Base-by-base conservation (phyloP, 2,329 filamentous ascomycete species). In the Rhinocladiella similis region DNA sequence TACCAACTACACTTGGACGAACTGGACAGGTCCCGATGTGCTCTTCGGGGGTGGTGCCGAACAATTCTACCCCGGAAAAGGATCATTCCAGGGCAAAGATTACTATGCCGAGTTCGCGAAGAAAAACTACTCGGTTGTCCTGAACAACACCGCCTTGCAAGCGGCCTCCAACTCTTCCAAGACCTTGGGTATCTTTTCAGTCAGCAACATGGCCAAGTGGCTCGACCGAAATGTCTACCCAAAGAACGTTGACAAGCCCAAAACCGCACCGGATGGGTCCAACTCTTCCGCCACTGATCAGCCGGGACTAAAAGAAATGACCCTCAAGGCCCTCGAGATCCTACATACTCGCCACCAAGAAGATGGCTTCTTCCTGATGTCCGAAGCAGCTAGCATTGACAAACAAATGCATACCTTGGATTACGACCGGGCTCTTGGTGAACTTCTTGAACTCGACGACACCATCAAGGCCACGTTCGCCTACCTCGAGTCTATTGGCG, bases 361-460 rank as follows among this genome's bases (percentile, higher is more conserved):
- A 56, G 81, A 89, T 57, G 90, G 90, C 5, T 95, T 88, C 82
- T 91, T 94, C 80, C 80, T 95, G 68, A 94, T 95, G 90, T 85
- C 86, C 12, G 90, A 95, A 72, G 90, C 87, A 22, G 90, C 90
- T 14, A 90, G 85, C 1, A 89, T 95, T 65, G 90, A 94, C 75
- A 95, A 95, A 80, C 87, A 90, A 80, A 94, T 95, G 90, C 90
- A 95, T 75, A 72, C 78, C 1, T 82, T 94, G 18, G 90, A 94
- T 75, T 94, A 94, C 70, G 89, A 94, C 74, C 88, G 90, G 52
- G 88, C 90, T 1, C 84, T 95, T 0, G 90, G 88, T 53, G 90
- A 95, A 66, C 83, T 95, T 1, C 83, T 95, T 39, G 90, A 95
- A 75, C 82, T 95, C 33, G 90, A 95, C 68, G 89, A 95, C 73